Percentiles rank a stretch among this genome's conserved stretches.
phyloP scores from a whole-genome alignment of 352 stramenopile species.

The Peronosclerospora sorghi region DNA sequence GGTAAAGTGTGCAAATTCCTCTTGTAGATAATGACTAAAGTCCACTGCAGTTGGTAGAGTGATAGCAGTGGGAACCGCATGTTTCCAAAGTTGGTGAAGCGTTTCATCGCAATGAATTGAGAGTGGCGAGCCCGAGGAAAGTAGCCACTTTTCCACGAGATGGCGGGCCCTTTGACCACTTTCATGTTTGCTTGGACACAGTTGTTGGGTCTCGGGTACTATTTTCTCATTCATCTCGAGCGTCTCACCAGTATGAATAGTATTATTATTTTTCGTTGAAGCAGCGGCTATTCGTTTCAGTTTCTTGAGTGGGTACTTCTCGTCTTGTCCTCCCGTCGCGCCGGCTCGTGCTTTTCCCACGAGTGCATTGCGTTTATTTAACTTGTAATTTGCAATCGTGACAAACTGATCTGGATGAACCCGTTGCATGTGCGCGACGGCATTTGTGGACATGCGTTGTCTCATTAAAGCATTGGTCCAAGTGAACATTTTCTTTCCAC shows the following conservation, averaged over 20 bases:
- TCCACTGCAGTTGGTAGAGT: constrained; percentile 3
- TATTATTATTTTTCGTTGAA: not conserved
- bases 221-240: not conserved
- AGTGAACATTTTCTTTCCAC: constrained; percentile 1
- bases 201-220: not conserved
- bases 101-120: constrained; percentile 9
- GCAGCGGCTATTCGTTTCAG: constrained; percentile 8
- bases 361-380: constrained; percentile 8
- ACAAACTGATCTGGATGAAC: constrained; percentile 20
- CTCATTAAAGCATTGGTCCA: constrained; percentile 26
- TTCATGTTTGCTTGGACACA: not conserved
- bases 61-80: not conserved
- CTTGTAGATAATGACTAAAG: constrained; percentile 10
- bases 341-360: not conserved
- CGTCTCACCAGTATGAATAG: not conserved
- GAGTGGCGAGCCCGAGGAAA: constrained; percentile 15
- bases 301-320: constrained; percentile 1
- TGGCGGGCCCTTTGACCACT: not conserved
- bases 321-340: not conserved
- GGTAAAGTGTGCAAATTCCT: constrained; percentile 25
- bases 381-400: constrained; percentile 11
- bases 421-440: constrained; percentile 21
- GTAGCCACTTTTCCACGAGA: constrained; percentile 18
- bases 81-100: constrained; percentile 13
- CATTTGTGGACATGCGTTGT: constrained; percentile 31